These are phyloP conservation scores for Microascus cirrosus DNA, from an alignment of 2,329 filamentous ascomycete species.

Conservation along the genomic window DNA sequence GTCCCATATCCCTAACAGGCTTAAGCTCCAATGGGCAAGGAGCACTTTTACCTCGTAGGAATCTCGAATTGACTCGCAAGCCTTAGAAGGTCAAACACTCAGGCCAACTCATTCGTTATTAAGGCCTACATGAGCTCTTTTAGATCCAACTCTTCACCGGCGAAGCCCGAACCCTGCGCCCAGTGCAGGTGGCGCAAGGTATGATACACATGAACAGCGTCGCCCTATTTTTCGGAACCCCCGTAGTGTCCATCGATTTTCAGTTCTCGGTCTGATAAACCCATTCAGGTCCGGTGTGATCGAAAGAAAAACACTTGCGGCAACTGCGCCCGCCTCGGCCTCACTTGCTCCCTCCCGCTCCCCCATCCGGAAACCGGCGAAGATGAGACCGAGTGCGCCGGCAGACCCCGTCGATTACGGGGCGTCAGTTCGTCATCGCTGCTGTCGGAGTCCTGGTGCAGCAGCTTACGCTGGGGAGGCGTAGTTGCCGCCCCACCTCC, in stretches of 20 bases:
- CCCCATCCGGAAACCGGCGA: conserved; percentile 25
- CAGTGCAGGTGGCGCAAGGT: conserved; percentile 5
- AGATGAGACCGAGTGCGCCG: conserved; percentile 9
- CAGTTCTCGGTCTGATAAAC: not conserved
- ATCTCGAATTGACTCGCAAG: too few species aligned
- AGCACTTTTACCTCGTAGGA: too few species aligned
- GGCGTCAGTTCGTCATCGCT: too few species aligned
- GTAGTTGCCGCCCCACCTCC: too few species aligned
- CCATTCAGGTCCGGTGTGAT: conserved; percentile 38
- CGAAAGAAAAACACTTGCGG: conserved; percentile 40
- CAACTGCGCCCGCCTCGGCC: conserved; percentile 47
- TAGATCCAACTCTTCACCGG: not conserved
- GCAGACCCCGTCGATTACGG: conserved; percentile 35
- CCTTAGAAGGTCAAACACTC: too few species aligned
- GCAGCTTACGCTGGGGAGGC: too few species aligned
- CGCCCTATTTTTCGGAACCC: too few species aligned
- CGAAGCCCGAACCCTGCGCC: not conserved
- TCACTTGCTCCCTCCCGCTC: conserved; percentile 37
- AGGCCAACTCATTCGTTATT: not conserved
- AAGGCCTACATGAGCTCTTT: not conserved
- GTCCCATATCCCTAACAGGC: not conserved
- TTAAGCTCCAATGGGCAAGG: too few species aligned
- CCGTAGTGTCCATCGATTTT: not conserved
- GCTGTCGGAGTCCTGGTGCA: too few species aligned
- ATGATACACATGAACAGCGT: not conserved